Evolutionary conservation across 495 filamentous ascomycete genomes (phyloP).

Genomic region (Aspergillus sparsus): DNA sequence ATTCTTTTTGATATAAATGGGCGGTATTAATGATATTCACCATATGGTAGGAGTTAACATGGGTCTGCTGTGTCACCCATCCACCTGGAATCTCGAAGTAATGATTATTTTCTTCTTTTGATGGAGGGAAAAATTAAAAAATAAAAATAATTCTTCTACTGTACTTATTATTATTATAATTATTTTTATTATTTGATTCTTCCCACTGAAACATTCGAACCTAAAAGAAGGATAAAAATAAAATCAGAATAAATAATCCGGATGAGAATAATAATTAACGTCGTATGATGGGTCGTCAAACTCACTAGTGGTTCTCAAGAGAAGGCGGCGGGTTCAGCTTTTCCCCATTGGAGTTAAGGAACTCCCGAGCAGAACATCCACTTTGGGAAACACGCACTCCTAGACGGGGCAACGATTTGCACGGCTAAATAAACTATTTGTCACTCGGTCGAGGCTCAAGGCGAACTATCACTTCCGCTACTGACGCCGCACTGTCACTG

Average conservation of each 20-base stretch:
- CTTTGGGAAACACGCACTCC: conserved; percentile 17
- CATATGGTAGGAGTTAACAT: conserved; percentile 17
- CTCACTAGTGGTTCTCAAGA: no score
- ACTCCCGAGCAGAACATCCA: conserved; percentile 3
- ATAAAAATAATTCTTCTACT: no score
- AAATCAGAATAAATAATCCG: no score
- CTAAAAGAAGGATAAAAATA: no score
- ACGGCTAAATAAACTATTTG: conserved; percentile 11
- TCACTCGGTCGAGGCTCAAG: conserved; percentile 20
- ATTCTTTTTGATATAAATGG: neutral
- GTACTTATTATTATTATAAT: no score
- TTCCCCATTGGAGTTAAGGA: conserved; percentile 15
- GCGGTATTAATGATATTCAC: conserved; percentile 14
- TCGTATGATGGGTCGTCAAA: neutral
- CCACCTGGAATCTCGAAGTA: conserved; percentile 3
- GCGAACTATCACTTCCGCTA: conserved; percentile 18
- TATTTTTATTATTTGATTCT: no score
- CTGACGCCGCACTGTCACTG: conserved; percentile 11
- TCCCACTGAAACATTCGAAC: no score
- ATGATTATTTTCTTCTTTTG: neutral
- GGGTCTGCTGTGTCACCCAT: conserved; percentile 24
- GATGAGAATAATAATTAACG: neutral
- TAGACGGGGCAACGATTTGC: conserved; percentile 17
- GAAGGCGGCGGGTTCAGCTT: conserved; percentile 1
- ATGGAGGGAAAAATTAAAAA: no score